Conservation (phyloP, 306 rosid species). For the Cicer bijugum region DNA sequence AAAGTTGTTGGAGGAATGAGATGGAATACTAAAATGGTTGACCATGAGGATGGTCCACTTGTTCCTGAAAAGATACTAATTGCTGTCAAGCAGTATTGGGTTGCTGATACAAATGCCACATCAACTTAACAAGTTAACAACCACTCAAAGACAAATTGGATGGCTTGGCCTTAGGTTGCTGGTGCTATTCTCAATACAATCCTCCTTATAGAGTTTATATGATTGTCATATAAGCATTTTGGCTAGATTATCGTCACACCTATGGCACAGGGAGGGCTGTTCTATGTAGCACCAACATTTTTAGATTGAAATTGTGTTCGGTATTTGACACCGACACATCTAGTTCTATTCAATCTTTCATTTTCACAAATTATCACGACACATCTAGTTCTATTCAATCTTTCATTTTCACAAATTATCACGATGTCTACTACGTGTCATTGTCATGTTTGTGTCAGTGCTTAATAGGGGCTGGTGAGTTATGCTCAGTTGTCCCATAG, state of each 20-base stretch:
- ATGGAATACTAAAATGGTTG: slow-evolving; percentile 91
- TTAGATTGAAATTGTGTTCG: not conserved
- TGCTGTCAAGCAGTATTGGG: slow-evolving; percentile 97
- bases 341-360: not conserved
- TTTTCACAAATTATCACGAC: too few relatives aligned
- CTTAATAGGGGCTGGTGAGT: not conserved
- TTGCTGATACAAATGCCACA: slow-evolving; percentile 69
- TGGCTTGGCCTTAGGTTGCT: slow-evolving; percentile 38
- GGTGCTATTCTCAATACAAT: slow-evolving; percentile 36
- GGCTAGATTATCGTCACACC: slow-evolving; percentile 37
- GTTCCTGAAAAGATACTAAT: slow-evolving; percentile 86
- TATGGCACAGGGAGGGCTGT: not conserved
- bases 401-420: too few relatives aligned
- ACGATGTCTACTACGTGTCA: not conserved
- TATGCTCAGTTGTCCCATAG: slow-evolving; percentile 21
- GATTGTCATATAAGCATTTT: slow-evolving; percentile 47
- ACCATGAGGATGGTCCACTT: slow-evolving; percentile 96
- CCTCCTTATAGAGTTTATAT: slow-evolving; percentile 43
- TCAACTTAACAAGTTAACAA: slow-evolving; percentile 48
- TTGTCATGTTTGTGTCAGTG: not conserved
- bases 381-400: not conserved
- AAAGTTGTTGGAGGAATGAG: slow-evolving; percentile 84
- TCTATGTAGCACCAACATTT: not conserved
- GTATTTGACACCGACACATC: not conserved
- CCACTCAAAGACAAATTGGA: slow-evolving; percentile 30